Conservation (phyloP, 2,329 filamentous ascomycete species). For the Moelleriella libera region DNA sequence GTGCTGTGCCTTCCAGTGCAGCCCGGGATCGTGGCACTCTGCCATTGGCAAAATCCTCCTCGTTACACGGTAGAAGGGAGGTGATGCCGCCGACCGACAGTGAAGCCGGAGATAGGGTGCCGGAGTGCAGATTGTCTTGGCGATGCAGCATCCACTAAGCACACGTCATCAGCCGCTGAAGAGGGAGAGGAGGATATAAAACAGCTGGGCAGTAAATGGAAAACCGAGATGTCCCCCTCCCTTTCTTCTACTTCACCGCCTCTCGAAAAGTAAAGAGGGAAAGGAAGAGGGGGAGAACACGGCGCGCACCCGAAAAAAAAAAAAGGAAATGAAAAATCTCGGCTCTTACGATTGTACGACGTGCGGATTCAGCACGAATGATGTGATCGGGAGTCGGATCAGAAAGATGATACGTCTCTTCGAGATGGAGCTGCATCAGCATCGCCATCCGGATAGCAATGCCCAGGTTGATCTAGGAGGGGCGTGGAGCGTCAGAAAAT, state of each 20-base stretch:
- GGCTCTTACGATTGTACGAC: conserved; percentile 39
- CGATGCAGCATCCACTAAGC: conserved; percentile 43
- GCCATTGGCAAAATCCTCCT: conserved; percentile 35
- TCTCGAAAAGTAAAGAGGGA: too few species aligned
- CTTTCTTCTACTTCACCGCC: too few species aligned
- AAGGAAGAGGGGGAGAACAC: too few species aligned
- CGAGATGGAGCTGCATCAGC: conserved; percentile 38
- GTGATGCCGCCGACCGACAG: conserved; percentile 39
- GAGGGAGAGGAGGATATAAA: too few species aligned
- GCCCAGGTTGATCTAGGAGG: conserved; percentile 36
- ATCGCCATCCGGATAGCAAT: conserved; percentile 42
- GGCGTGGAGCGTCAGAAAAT: not conserved
- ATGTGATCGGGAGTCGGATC: conserved; percentile 29
- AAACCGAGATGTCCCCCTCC: not conserved
- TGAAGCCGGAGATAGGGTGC: conserved; percentile 34
- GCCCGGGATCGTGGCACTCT: conserved; percentile 33
- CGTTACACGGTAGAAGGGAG: conserved; percentile 36
- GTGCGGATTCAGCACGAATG: conserved; percentile 38
- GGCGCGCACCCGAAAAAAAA: too few species aligned
- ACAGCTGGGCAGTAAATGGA: too few species aligned
- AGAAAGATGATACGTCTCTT: conserved; percentile 34
- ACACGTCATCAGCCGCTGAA: not conserved
- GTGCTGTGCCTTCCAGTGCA: conserved; percentile 37
- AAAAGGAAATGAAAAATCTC: too few species aligned
- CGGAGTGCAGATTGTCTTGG: conserved; percentile 42